Base-by-base conservation (phyloP, 23 red algal species). In the Agarophyton chilense region DNA sequence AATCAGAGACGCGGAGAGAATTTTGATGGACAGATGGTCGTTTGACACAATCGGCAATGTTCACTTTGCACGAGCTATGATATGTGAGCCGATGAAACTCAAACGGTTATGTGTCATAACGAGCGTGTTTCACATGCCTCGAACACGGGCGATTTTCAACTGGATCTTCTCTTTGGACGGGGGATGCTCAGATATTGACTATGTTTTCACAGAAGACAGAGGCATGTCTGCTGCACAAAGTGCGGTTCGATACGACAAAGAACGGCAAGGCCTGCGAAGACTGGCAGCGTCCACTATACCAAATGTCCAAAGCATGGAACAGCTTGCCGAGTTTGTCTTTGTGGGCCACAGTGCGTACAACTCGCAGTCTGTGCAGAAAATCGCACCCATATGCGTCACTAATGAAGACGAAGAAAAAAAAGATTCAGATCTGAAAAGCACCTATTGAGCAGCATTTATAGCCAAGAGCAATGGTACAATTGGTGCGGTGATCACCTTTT, bases 31-130 rank as follows among this genome's bases (percentile, higher is more conserved):
- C 58, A 63, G 41, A 4, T 94, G 95, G 95, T 94, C 90, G 22
- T 84, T 98, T 18, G 95, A 98, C 56, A 98, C 95, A n/a, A 94
- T 98, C 74, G 95, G 95, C 16, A 98, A 98, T 60, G 95, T 85
- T 16, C 94, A 85, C 58, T 93, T 90, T 53, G 75, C 82, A n/a
- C 71, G 95, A 21, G 26, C 50, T 18, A 93, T 93, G 95, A 54
- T 98, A 34, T 83, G 82, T 21, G 85, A 82, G 52, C 90, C 90
- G 64, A 82, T 98, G 46, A 44, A 57, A 29, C 73, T 98, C 24
- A 57, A 65, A 1, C 63, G 63, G 3, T 53, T 92, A 22, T 83
- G 85, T 44, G 73, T 98, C 7, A 87, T 98, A 44, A 98, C 95
- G 19, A 98, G 87, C 54, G 61, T 74, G 43, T 98, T 98, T 61